These are phyloP conservation scores for Polygonum maritimum DNA, from an alignment of 148 eudicot genomes.

Conservation along the genomic window DNA sequence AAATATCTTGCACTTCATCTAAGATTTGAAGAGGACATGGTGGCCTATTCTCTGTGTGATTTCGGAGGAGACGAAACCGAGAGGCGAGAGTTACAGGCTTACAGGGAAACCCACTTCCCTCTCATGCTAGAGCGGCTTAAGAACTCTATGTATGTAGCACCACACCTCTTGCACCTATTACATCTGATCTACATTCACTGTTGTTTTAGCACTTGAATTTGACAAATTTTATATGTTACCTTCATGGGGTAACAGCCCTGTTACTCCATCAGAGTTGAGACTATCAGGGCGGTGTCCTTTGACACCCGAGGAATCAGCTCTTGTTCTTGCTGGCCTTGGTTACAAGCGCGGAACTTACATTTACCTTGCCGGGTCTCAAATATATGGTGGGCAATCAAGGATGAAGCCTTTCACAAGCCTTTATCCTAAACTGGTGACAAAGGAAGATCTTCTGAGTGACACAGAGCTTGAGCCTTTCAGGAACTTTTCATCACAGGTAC, in stretches of 20 bases:
- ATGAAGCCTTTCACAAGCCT: conserved; percentile 58
- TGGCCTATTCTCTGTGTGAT: conserved; percentile 90
- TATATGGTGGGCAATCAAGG: conserved; percentile 69
- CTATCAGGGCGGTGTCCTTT: conserved; percentile 73
- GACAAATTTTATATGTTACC: neutral
- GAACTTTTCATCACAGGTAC: conserved; percentile 86
- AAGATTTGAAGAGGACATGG: conserved; percentile 95
- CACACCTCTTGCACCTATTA: neutral
- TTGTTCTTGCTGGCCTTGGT: conserved; percentile 76
- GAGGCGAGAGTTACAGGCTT: conserved; percentile 59
- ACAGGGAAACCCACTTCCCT: conserved; percentile 81
- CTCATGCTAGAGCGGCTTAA: conserved; percentile 63
- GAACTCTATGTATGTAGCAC: conserved; percentile 29
- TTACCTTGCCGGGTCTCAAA: conserved; percentile 79
- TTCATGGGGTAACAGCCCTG: conserved; percentile 26
- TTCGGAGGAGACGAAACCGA: conserved; percentile 87
- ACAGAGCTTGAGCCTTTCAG: conserved; percentile 67
- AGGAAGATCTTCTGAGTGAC: conserved; percentile 71
- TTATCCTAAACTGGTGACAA: conserved; percentile 72
- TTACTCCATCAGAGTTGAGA: conserved; percentile 57
- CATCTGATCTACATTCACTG: too few species aligned
- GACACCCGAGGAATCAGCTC: conserved; percentile 94
- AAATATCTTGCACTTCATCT: conserved; percentile 87
- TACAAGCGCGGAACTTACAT: conserved; percentile 49
- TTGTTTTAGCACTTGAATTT: neutral